Conservation (phyloP, 2,329 filamentous ascomycete genomes). For the Pseudogymnoascus sp. region DNA sequence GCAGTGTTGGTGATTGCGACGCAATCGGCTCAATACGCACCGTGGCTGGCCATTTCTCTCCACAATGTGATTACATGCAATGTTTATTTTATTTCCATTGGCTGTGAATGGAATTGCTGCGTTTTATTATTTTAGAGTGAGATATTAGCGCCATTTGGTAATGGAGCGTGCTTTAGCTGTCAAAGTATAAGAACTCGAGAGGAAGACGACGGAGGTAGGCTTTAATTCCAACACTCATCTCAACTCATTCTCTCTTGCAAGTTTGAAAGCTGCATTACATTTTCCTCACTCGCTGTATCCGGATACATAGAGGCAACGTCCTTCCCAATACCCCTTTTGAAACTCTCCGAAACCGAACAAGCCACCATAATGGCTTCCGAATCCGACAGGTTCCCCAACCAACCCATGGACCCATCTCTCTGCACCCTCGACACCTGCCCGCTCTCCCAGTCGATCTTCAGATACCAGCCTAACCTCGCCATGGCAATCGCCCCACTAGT, state of each 20-base stretch:
- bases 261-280: not conserved
- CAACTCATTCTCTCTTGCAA: not conserved
- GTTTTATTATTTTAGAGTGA: not conserved
- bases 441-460: conserved; percentile 34
- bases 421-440: conserved; percentile 32
- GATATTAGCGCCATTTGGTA: not conserved
- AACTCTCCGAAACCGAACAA: not conserved
- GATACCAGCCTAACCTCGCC: conserved; percentile 44
- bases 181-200: not conserved
- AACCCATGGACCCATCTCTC: not conserved
- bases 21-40: not conserved
- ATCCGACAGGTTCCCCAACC: not conserved
- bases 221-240: not conserved
- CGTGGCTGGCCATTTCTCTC: not conserved
- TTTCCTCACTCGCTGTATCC: not conserved
- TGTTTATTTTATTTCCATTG: conserved; percentile 2
- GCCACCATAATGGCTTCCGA: not conserved
- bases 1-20: not conserved
- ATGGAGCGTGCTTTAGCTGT: not conserved
- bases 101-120: not conserved
- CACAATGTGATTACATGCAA: not conserved
- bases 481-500: conserved; percentile 45
- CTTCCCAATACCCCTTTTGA: not conserved
- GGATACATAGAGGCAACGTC: not conserved
- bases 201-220: not conserved